phyloP scores from a whole-genome alignment of 768 basidiomycete species.

The Dentipellis sp. region DNA sequence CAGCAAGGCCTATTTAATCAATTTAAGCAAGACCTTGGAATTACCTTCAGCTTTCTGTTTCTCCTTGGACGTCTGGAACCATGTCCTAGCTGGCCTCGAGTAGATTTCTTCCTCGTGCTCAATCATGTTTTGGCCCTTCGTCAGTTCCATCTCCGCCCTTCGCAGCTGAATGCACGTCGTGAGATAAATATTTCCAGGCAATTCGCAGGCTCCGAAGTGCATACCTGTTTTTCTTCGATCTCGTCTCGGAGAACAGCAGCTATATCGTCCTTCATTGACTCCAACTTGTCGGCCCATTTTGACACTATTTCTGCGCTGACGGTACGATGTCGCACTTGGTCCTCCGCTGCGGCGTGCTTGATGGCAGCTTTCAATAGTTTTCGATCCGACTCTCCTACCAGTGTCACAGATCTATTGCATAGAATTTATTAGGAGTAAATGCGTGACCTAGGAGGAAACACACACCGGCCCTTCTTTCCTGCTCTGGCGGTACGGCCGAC shows the following conservation, averaged over 20 bases:
- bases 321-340: constrained; percentile 83
- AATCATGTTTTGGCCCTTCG: constrained; percentile 91
- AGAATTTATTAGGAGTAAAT: neutral
- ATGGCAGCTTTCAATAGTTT: constrained; percentile 95
- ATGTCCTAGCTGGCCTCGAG: constrained; percentile 90
- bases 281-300: constrained; percentile 63
- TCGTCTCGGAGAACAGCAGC: constrained; percentile 79
- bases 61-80: constrained; percentile 91
- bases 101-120: constrained; percentile 91
- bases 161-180: constrained; percentile 45
- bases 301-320: constrained; percentile 67
- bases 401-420: constrained; percentile 68
- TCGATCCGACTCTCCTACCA: constrained; percentile 93
- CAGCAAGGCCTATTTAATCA: neutral
- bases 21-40: constrained; percentile 1
- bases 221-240: constrained; percentile 87
- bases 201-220: constrained; percentile 9
- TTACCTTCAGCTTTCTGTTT: constrained; percentile 74
- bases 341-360: constrained; percentile 71
- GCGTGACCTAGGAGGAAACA: constrained; percentile 5
- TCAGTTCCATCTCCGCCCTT: constrained; percentile 91
- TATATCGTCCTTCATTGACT: constrained; percentile 67
- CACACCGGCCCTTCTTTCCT: constrained; percentile 83
- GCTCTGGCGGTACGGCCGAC: constrained; percentile 97
- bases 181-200: constrained; percentile 2